Evolutionary conservation across 2,329 filamentous ascomycete species (phyloP).

Genomic region (Claviceps sp.): DNA sequence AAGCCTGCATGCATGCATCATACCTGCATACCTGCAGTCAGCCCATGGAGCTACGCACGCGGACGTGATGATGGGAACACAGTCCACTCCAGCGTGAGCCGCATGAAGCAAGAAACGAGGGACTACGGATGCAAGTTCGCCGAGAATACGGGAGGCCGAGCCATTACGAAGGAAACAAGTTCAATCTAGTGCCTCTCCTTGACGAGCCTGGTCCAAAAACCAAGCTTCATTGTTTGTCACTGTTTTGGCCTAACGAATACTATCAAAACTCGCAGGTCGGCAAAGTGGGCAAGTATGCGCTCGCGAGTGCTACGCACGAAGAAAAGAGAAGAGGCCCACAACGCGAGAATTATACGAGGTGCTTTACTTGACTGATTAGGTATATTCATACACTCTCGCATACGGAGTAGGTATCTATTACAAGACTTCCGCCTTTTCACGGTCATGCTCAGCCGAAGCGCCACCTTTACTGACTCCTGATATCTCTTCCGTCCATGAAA

Average conservation of each 20-base stretch:
- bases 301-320: background rate
- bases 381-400: background rate
- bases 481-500: background rate
- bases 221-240: background rate
- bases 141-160: background rate
- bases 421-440: background rate
- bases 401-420: background rate
- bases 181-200: background rate
- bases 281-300: background rate
- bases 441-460: background rate
- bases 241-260: no score
- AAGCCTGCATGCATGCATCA: constrained; percentile 1
- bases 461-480: background rate
- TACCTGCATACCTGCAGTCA: constrained; percentile 3
- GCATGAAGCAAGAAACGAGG: background rate
- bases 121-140: background rate
- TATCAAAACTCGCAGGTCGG: background rate
- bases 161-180: background rate
- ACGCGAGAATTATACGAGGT: background rate
- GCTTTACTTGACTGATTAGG: no score
- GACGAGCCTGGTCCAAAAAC: background rate
- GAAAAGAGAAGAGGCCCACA: background rate
- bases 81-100: background rate
- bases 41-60: background rate
- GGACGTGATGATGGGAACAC: background rate